Evolutionary conservation across 768 basidiomycete species (phyloP).

Genomic region (Coprinopsis marcescibilis): DNA sequence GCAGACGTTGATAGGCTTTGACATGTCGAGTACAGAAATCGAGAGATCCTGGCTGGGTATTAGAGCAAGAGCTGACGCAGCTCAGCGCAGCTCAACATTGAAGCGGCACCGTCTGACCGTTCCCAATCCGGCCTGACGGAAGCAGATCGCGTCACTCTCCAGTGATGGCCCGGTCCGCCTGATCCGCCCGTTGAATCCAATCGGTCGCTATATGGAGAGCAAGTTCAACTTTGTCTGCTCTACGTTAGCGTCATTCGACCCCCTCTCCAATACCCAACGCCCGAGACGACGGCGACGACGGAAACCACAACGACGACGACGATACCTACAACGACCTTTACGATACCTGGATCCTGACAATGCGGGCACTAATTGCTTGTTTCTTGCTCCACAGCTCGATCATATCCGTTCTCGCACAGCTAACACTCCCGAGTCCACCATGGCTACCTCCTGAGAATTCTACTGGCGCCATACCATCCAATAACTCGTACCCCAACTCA

Average conservation of each 20-base stretch:
- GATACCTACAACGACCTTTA: slow-evolving; percentile 1
- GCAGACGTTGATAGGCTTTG: slow-evolving; percentile 57
- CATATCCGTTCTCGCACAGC: slow-evolving; percentile 40
- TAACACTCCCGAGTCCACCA: slow-evolving; percentile 58
- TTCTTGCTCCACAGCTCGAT: slow-evolving; percentile 20
- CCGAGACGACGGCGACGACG: background rate
- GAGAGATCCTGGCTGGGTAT: too few species aligned
- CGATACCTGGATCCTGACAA: slow-evolving; percentile 11
- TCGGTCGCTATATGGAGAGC: too few species aligned
- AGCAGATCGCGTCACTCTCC: too few species aligned
- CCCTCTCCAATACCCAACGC: background rate
- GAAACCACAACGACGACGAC: slow-evolving; percentile 5
- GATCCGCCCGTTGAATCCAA: too few species aligned
- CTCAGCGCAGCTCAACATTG: too few species aligned
- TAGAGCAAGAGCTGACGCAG: too few species aligned
- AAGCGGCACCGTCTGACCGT: too few species aligned
- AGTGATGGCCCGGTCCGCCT: too few species aligned
- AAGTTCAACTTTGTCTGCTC: too few species aligned
- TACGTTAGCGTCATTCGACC: too few species aligned
- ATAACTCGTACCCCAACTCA: slow-evolving; percentile 48
- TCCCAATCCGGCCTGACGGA: too few species aligned
- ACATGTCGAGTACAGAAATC: slow-evolving; percentile 17
- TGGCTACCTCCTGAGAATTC: slow-evolving; percentile 58
- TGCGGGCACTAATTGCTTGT: slow-evolving; percentile 12
- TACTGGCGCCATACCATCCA: slow-evolving; percentile 46